Conservation (phyloP, 192 early-diverging fungal genomes). For the Umbelopsis vinacea region DNA sequence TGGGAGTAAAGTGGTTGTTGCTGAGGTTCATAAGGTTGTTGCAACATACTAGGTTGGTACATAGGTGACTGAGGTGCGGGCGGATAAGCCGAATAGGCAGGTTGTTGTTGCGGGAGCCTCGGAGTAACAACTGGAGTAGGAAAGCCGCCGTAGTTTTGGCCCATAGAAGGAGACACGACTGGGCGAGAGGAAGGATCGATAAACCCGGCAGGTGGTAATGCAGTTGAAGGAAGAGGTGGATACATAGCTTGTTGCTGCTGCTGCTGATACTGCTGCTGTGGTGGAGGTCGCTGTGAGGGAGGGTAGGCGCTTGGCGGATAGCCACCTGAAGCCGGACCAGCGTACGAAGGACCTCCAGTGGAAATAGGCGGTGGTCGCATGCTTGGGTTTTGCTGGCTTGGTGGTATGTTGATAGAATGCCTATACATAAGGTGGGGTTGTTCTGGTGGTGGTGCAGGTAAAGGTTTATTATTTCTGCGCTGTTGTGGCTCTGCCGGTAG, state of each 20-base stretch:
- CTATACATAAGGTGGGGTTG: constrained; percentile 9
- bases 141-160: constrained; percentile 1
- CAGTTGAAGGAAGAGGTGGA: not conserved
- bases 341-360: not conserved
- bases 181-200: constrained; percentile 13
- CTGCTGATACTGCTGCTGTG: not conserved
- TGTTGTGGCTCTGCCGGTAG: constrained; percentile 15
- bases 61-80: constrained; percentile 11
- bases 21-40: constrained; percentile 13
- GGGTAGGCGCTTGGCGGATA: constrained; percentile 17
- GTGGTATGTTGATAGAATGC: constrained; percentile 15
- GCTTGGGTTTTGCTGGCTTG: not conserved
- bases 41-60: constrained; percentile 13
- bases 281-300: not conserved
- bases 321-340: not conserved
- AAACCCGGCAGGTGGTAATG: constrained; percentile 1
- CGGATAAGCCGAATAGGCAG: constrained; percentile 13
- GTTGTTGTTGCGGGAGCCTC: not conserved
- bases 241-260: not conserved
- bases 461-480: constrained; percentile 15
- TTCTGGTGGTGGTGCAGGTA: constrained; percentile 17
- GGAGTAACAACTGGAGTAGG: constrained; percentile 10
- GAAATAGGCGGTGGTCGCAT: constrained; percentile 11
- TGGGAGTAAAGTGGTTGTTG: constrained; percentile 12
- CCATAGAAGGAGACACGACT: not conserved